Conservation (phyloP, 2,329 filamentous ascomycete species). For the Aureobasidium subglaciale region DNA sequence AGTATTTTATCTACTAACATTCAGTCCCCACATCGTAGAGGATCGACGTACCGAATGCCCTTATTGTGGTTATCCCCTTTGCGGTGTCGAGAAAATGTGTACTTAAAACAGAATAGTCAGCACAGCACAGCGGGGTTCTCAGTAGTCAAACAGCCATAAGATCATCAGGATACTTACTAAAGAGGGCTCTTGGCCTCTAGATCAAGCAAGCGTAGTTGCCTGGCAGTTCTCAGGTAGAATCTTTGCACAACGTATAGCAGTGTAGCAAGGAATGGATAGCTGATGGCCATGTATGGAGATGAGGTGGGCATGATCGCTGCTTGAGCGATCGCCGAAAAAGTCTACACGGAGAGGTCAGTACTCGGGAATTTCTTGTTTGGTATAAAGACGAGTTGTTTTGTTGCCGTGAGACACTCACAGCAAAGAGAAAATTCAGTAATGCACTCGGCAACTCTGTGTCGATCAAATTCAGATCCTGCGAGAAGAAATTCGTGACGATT, state of each 20-base stretch:
- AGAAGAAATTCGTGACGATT: slow-evolving; percentile 35
- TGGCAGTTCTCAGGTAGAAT: slow-evolving; percentile 42
- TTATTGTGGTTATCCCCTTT: slow-evolving; percentile 42
- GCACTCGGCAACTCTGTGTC: slow-evolving; percentile 33
- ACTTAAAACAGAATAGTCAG: slow-evolving; percentile 30
- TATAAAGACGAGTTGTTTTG: background rate
- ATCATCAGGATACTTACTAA: no score
- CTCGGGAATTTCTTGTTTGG: background rate
- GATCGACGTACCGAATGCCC: slow-evolving; percentile 43
- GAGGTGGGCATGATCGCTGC: slow-evolving; percentile 36
- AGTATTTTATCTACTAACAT: slow-evolving; percentile 28
- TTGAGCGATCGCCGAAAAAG: slow-evolving; percentile 29
- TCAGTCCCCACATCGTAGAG: slow-evolving; percentile 30
- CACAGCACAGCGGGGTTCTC: slow-evolving; percentile 43
- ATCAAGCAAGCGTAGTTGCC: slow-evolving; percentile 47
- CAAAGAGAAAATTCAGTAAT: slow-evolving; percentile 7
- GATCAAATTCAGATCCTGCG: slow-evolving; percentile 40
- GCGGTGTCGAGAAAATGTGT: slow-evolving; percentile 47
- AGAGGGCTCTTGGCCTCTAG: slow-evolving; percentile 45
- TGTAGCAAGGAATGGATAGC: slow-evolving; percentile 34
- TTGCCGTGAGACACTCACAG: background rate
- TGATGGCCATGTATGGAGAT: slow-evolving; percentile 17
- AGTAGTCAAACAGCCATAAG: no score
- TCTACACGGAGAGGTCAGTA: slow-evolving; percentile 10
- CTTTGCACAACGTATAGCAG: slow-evolving; percentile 41